These are phyloP conservation scores for Trichoderma oligosporum DNA, from an alignment of 2,329 filamentous ascomycete species.

Conservation along the genomic window DNA sequence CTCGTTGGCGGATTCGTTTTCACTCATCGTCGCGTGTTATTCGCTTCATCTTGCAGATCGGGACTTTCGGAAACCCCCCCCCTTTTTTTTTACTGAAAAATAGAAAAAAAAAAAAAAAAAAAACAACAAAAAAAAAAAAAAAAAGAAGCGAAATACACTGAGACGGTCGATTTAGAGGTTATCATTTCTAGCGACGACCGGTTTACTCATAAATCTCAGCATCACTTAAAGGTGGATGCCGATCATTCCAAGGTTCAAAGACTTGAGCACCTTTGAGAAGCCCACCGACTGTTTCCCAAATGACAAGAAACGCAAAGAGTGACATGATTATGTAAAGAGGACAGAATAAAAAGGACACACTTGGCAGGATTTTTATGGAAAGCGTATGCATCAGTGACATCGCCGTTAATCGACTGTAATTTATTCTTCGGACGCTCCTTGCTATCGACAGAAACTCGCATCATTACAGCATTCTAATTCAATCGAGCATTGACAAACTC, in stretches of 20 bases:
- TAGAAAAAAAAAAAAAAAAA: conserved; percentile 19
- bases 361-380: conserved; percentile 23
- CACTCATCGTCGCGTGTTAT: conserved; percentile 9
- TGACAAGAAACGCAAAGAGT: conserved; percentile 15
- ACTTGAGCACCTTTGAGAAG: conserved; percentile 29
- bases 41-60: conserved; percentile 11
- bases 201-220: background rate
- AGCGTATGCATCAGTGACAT: conserved; percentile 29
- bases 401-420: conserved; percentile 38
- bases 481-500: conserved; percentile 12
- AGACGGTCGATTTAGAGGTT: no score
- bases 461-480: conserved; percentile 17
- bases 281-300: conserved; percentile 39
- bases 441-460: conserved; percentile 20
- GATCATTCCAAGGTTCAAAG: conserved; percentile 35
- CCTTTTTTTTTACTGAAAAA: no score
- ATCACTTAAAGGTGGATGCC: conserved; percentile 28
- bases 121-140: background rate
- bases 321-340: conserved; percentile 1
- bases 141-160: no score
- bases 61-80: conserved; percentile 6
- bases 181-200: no score
- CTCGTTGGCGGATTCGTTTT: conserved; percentile 11
- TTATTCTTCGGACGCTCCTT: conserved; percentile 28
- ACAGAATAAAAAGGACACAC: conserved; percentile 21